Evolutionary conservation across 441 rosid genomes (phyloP).

Genomic region (Syzygium malaccense): DNA sequence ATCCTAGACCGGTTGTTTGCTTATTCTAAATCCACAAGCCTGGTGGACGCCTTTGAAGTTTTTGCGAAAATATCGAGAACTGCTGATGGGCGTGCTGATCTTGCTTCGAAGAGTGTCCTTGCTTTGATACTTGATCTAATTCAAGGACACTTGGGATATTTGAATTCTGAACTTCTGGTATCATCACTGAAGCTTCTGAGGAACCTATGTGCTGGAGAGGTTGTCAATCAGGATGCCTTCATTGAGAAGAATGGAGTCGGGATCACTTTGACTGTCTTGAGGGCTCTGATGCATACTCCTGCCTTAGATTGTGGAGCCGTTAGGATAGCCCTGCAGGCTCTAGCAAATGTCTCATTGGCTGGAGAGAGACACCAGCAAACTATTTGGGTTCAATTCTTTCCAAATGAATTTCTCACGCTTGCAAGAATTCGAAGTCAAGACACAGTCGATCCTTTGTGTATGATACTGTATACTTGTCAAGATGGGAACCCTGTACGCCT

Average conservation of each 20-base stretch:
- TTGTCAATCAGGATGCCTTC: constrained; percentile 48
- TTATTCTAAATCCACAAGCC: constrained; percentile 30
- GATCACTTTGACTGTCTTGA: constrained; percentile 23
- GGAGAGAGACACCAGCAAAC: constrained; percentile 55
- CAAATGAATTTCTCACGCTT: constrained; percentile 30
- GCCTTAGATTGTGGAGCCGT: constrained; percentile 29
- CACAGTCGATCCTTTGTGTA: constrained; percentile 66
- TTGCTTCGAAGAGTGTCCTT: constrained; percentile 47
- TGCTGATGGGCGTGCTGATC: constrained; percentile 40
- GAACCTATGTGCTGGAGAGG: constrained; percentile 78
- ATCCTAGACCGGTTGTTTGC: constrained; percentile 30
- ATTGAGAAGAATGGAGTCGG: constrained; percentile 32
- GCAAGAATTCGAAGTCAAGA: constrained; percentile 35
- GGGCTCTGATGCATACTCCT: constrained; percentile 11
- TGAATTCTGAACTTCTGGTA: constrained; percentile 20
- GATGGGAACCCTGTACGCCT: constrained; percentile 38
- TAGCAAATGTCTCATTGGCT: constrained; percentile 63
- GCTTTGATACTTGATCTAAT: constrained; percentile 34
- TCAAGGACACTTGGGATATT: constrained; percentile 21
- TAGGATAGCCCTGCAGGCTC: constrained; percentile 49
- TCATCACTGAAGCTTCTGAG: constrained; percentile 55
- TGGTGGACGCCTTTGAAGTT: constrained; percentile 34
- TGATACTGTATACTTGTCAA: constrained; percentile 54
- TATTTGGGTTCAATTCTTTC: constrained; percentile 53
- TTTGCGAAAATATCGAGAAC: constrained; percentile 38